phyloP scores from a whole-genome alignment of 768 basidiomycete genomes.

The Tylopilus sp. region DNA sequence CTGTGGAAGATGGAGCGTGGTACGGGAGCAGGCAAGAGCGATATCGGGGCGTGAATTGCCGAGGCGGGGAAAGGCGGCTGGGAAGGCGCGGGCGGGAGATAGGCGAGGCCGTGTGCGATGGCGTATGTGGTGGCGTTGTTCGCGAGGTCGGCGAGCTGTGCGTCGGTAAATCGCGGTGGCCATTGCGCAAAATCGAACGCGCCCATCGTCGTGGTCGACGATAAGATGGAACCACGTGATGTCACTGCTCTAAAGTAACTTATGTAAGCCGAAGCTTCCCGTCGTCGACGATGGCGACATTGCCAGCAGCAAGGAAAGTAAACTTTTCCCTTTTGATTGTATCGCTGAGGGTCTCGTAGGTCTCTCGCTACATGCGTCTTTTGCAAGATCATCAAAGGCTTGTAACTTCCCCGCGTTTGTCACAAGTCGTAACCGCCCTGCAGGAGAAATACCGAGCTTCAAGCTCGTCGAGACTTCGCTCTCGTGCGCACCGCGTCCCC shows the following conservation, averaged over 20 bases:
- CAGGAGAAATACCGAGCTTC: conserved; percentile 87
- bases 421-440: not conserved
- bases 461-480: conserved; percentile 77
- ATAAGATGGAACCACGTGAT: conserved; percentile 4
- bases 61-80: conserved; percentile 55
- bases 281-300: conserved; percentile 8
- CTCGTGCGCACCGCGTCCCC: conserved; percentile 44
- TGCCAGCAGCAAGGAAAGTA: conserved; percentile 23
- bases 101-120: conserved; percentile 80
- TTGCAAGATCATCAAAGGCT: conserved; percentile 94
- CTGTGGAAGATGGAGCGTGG: conserved; percentile 67
- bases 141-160: conserved; percentile 57
- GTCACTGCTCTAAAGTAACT: no score
- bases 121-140: conserved; percentile 77
- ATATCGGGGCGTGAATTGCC: conserved; percentile 88
- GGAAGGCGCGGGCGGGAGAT: conserved; percentile 55
- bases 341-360: conserved; percentile 31
- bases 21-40: conserved; percentile 85
- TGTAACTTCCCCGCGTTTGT: not conserved
- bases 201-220: conserved; percentile 13
- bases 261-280: no score
- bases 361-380: conserved; percentile 73
- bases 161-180: conserved; percentile 67
- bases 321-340: not conserved
- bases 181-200: conserved; percentile 55